Percentiles rank a stretch among this genome's conserved stretches.
Evolutionary conservation across 1,284 basidiomycete species (phyloP).

Genomic region (Ganoderma leucocontextum): DNA sequence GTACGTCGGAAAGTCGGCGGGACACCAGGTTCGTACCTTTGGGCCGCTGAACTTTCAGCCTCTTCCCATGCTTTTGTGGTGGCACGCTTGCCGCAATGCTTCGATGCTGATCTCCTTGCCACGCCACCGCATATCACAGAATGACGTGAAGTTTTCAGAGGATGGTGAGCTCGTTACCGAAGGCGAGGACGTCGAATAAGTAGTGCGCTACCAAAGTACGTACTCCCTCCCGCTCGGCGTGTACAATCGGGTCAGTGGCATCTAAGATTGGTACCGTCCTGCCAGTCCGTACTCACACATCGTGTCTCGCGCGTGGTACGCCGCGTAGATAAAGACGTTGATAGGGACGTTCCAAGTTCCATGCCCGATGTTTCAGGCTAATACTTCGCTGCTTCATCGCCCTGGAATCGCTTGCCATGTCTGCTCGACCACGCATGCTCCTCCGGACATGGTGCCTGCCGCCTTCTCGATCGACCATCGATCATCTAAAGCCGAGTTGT

Average conservation of each 20-base stretch:
- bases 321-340: neutral
- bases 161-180: conserved; percentile 79
- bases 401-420: neutral
- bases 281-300: neutral
- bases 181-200: conserved; percentile 64
- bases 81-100: neutral
- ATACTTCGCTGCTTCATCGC: neutral
- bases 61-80: conserved; percentile 5
- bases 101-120: conserved; percentile 3
- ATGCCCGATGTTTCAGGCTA: neutral
- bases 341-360: neutral
- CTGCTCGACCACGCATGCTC: neutral
- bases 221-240: neutral
- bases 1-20: conserved; percentile 81
- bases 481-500: neutral
- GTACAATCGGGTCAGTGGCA: neutral
- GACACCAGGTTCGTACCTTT: conserved; percentile 59
- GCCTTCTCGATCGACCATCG: neutral
- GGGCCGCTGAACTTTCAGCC: neutral
- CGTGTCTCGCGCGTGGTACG: neutral
- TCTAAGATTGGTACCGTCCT: neutral
- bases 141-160: conserved; percentile 84
- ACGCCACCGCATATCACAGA: conserved; percentile 50
- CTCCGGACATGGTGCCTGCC: neutral
- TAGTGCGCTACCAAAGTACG: neutral